These are phyloP conservation scores for Hypericum perforatum DNA, from an alignment of 345 rosid genomes.

Conservation along the genomic window DNA sequence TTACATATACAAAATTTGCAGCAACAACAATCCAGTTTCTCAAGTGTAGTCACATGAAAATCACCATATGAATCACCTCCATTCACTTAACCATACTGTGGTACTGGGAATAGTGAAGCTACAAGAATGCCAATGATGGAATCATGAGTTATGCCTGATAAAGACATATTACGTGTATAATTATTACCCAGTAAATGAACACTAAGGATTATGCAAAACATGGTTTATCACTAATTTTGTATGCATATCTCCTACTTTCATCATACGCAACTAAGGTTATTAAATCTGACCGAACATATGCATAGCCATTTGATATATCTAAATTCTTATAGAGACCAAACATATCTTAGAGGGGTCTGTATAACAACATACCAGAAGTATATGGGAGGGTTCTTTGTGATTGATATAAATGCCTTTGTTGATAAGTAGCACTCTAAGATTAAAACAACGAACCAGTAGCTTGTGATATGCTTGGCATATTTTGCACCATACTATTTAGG, in stretches of 20 bases:
- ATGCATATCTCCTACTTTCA: too few species aligned
- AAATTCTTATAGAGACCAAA: not conserved
- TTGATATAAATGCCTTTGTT: constrained; percentile 75
- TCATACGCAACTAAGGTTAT: too few species aligned
- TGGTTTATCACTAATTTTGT: too few species aligned
- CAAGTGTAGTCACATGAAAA: constrained; percentile 49
- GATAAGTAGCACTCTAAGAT: constrained; percentile 67
- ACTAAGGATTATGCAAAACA: too few species aligned
- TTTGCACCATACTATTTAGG: constrained; percentile 68
- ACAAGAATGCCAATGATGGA: not conserved
- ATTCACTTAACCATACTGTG: constrained; percentile 1
- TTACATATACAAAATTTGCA: constrained; percentile 56
- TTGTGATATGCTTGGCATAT: constrained; percentile 56
- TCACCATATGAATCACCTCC: constrained; percentile 65
- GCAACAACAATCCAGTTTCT: constrained; percentile 46
- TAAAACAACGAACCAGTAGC: constrained; percentile 64
- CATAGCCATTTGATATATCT: too few species aligned
- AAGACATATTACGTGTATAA: too few species aligned
- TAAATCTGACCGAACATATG: too few species aligned
- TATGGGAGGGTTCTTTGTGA: constrained; percentile 63
- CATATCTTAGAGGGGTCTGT: not conserved
- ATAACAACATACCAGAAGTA: constrained; percentile 48
- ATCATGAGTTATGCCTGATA: not conserved
- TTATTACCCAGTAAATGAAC: too few species aligned
- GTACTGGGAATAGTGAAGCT: too few species aligned